Percentiles rank a stretch among this genome's conserved stretches.
These are phyloP conservation scores for Penicillium psychrosexuale DNA, from an alignment of 2,329 filamentous ascomycete species.

Conservation along the genomic window DNA sequence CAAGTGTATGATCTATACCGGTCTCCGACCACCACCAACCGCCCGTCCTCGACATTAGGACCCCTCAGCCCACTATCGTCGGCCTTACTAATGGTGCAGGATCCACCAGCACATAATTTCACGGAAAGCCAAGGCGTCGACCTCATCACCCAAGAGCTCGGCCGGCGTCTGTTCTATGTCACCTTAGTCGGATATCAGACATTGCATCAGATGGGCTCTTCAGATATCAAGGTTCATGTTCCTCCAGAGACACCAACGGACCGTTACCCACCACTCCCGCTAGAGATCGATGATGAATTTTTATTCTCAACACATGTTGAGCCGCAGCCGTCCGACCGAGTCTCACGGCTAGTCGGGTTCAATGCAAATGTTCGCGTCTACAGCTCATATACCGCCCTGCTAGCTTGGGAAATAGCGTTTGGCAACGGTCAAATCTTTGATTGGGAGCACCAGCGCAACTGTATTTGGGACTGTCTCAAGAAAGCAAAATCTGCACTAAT, in stretches of 20 bases:
- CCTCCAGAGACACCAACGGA: slow-evolving; percentile 72
- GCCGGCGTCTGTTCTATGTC: slow-evolving; percentile 72
- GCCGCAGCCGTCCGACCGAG: slow-evolving; percentile 62
- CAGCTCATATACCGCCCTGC: slow-evolving; percentile 72
- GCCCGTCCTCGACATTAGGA: slow-evolving; percentile 11
- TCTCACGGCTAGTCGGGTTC: slow-evolving; percentile 75
- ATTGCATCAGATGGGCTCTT: slow-evolving; percentile 71
- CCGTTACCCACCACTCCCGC: slow-evolving; percentile 73
- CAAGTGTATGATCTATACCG: slow-evolving; percentile 41
- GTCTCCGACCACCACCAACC: slow-evolving; percentile 15
- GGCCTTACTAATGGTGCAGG: slow-evolving; percentile 23
- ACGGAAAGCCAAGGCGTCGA: slow-evolving; percentile 25
- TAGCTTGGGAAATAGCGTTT: slow-evolving; percentile 78
- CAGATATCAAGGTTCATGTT: slow-evolving; percentile 69
- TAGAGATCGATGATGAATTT: slow-evolving; percentile 80
- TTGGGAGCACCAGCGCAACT: slow-evolving; percentile 71
- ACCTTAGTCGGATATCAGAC: slow-evolving; percentile 73
- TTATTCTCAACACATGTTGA: slow-evolving; percentile 70
- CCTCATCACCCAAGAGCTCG: slow-evolving; percentile 47
- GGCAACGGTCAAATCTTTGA: slow-evolving; percentile 72
- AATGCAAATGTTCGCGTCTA: slow-evolving; percentile 76
- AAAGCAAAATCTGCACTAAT: slow-evolving; percentile 67
- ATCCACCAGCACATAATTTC: slow-evolving; percentile 15
- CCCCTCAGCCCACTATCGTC: slow-evolving; percentile 25
- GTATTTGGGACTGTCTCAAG: slow-evolving; percentile 68